These are phyloP conservation scores for Ballota nigra DNA, from an alignment of 257 asterid species.

Conservation along the genomic window DNA sequence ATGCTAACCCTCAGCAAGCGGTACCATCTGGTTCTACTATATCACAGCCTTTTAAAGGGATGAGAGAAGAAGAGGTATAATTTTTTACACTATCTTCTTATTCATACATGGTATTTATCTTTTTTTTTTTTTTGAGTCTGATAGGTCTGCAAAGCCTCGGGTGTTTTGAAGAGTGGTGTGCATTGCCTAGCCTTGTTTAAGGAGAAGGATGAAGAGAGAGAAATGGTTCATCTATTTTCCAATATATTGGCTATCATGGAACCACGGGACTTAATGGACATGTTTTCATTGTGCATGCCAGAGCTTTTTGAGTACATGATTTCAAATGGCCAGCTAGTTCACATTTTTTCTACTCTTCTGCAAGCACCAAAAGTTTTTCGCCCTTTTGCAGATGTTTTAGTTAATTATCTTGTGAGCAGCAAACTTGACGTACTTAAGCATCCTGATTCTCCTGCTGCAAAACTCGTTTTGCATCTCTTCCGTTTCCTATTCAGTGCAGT, in stretches of 20 bases:
- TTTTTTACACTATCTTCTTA: slow-evolving; percentile 14
- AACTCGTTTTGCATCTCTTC: slow-evolving; percentile 96
- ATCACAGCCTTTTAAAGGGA: slow-evolving; percentile 83
- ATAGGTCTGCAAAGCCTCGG: slow-evolving; percentile 98
- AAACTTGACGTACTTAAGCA: slow-evolving; percentile 97
- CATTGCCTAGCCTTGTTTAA: slow-evolving; percentile 95
- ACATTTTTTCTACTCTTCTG: slow-evolving; percentile 87
- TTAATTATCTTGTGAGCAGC: slow-evolving; percentile 89
- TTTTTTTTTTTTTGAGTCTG: slow-evolving; percentile 29
- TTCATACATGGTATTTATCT: slow-evolving; percentile 26
- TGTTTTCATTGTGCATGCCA: slow-evolving; percentile 98
- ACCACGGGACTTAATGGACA: slow-evolving; percentile 97
- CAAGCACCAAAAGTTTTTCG: slow-evolving; percentile 94
- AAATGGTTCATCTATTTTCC: slow-evolving; percentile 89
- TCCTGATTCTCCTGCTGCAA: slow-evolving; percentile 99
- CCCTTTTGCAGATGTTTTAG: slow-evolving; percentile 96
- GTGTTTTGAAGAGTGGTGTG: slow-evolving; percentile 94
- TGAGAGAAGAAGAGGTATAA: slow-evolving; percentile 97
- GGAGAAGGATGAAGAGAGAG: slow-evolving; percentile 98
- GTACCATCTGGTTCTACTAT: slow-evolving; percentile 66
- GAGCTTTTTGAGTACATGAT: slow-evolving; percentile 99
- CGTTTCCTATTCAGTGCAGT: slow-evolving; percentile 85
- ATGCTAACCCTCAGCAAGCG: slow-evolving; percentile 82
- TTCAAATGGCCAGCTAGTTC: slow-evolving; percentile 87
- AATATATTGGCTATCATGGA: slow-evolving; percentile 97